A percentile compares a stretch with the other conserved stretches of the same genome.
These are phyloP conservation scores for Calamus simplicifolius DNA, from an alignment of 176 grass and related monocot species.

Conservation along the genomic window DNA sequence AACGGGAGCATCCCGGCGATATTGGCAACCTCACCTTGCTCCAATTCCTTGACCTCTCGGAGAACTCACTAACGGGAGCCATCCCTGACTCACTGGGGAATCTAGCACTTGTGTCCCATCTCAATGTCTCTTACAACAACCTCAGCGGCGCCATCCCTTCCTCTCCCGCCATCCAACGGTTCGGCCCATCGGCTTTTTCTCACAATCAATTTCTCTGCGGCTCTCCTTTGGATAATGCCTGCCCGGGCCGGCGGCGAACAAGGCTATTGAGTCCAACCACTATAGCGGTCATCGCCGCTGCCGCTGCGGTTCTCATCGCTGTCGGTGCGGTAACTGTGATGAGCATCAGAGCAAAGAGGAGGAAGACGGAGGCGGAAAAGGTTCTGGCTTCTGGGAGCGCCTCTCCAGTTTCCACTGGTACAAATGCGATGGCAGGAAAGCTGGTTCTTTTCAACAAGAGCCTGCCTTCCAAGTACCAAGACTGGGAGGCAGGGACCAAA, in stretches of 20 bases:
- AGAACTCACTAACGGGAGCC: constrained; percentile 45
- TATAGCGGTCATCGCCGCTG: constrained; percentile 84
- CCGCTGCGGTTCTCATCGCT: constrained; percentile 62
- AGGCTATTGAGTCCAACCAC: constrained; percentile 36
- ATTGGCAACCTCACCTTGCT: constrained; percentile 62
- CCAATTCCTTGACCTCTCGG: constrained; percentile 55
- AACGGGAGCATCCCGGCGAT: constrained; percentile 45
- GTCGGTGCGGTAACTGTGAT: constrained; percentile 72
- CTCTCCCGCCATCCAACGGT: constrained; percentile 40
- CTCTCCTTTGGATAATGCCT: constrained; percentile 43
- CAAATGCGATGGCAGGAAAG: constrained; percentile 64
- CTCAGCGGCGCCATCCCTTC: constrained; percentile 72
- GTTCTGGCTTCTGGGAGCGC: constrained; percentile 78
- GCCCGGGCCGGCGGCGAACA: constrained; percentile 9
- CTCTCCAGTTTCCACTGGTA: constrained; percentile 28
- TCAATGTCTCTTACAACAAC: constrained; percentile 80
- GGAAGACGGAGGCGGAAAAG: constrained; percentile 47
- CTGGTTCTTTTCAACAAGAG: constrained; percentile 97
- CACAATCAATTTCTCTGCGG: constrained; percentile 67
- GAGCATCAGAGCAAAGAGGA: constrained; percentile 53
- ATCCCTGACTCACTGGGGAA: constrained; percentile 54
- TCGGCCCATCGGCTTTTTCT: constrained; percentile 43
- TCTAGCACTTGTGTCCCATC: constrained; percentile 59
- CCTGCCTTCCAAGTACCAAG: constrained; percentile 86
- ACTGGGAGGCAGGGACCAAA: constrained; percentile 90